Evolutionary conservation across 495 filamentous ascomycete genomes (phyloP).

Genomic region (Hyaloscypha variabilis): DNA sequence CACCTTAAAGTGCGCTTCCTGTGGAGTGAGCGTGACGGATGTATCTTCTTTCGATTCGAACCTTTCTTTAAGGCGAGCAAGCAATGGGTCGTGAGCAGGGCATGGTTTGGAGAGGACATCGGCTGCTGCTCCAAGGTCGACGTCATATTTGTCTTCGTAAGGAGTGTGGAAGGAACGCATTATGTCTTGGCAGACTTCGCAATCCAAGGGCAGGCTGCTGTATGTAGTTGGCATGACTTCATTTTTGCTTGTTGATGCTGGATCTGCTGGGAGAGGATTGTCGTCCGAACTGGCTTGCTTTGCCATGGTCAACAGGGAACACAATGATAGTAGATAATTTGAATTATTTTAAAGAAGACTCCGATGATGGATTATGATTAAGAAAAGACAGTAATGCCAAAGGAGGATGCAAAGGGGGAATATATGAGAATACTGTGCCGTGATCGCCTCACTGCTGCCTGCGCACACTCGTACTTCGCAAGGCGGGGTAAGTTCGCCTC

Average conservation of each 20-base stretch:
- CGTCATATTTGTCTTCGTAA: not conserved
- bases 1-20: not conserved
- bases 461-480: no score
- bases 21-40: no score
- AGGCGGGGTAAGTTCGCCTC: no score
- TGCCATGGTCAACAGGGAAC: not conserved
- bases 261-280: not conserved
- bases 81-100: constrained; percentile 3
- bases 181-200: not conserved
- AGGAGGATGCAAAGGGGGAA: no score
- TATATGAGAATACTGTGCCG: no score
- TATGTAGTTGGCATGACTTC: not conserved
- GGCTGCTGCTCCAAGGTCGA: not conserved
- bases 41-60: constrained; percentile 5
- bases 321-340: not conserved
- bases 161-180: not conserved
- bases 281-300: not conserved
- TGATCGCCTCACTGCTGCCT: no score
- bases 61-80: not conserved
- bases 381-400: no score
- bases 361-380: no score
- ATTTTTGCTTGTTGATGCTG: not conserved
- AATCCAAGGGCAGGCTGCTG: not conserved
- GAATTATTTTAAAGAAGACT: no score
- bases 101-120: constrained; percentile 6